Evolutionary conservation across 306 rosid genomes (phyloP), one percentile per base, ranked within the genome.

Genomic region (Spatholobus suberectus): DNA sequence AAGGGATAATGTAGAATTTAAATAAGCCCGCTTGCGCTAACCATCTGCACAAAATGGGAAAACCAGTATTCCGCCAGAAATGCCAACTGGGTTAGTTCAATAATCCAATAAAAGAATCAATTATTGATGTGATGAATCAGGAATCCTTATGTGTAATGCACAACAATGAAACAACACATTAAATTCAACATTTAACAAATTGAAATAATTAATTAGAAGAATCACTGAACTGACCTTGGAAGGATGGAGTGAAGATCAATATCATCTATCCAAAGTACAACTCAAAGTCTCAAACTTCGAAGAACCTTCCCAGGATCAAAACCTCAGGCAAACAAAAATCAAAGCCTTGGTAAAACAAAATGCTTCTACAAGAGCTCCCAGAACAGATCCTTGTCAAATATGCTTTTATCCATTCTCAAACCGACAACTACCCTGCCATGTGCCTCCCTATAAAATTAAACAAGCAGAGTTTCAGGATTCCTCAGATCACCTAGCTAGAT

Each of bases 201-300:
- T 32, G 20, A 67, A 44, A 69, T 32, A 72, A 69, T 32, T 32
- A 32, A 77, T 23, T 38, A 38, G 41, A 61, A 27, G 61, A 76
- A 63, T 69, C n/a, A 23, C n/a, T 17, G 34, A 75, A 67, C 85
- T 63, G 18, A 88, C 91, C 91, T 74, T 67, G 65, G 69, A 32
- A 32, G 63, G 75, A 13, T 32, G 40, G 67, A 51, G 8, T 46
- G 67, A 78, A 63, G 66, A 70, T 57, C 68, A 21, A 29, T 52
- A 74, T 44, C 40, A 46, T 35, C 15, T 18, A 61, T 13, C 72
- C 29, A 21, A 34, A 71, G 77, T 70, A 35, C 77, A 67, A 67
- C 65, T 59, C 57, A 58, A 40, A 68, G 3, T 5, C 49, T 29
- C 29, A 80, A 71, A 71, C 23, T 55, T 44, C 75, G 47, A 62